Evolutionary conservation across 257 asterid genomes (phyloP).

Genomic region (Handroanthus guayacan): DNA sequence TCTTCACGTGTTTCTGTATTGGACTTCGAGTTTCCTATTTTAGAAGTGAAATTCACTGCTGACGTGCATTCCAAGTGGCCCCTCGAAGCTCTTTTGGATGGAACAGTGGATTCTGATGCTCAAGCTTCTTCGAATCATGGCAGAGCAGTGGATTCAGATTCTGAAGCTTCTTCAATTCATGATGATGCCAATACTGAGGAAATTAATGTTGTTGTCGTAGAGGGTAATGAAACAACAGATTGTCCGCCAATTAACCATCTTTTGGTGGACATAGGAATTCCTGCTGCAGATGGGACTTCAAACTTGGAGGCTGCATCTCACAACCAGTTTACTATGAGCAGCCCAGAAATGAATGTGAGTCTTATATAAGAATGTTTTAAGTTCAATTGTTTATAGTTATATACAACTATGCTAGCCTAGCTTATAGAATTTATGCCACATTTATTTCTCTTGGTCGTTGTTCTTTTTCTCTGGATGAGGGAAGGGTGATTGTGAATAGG

Average conservation of each 20-base stretch:
- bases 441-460: neutral
- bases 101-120: constrained; percentile 35
- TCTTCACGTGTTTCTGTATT: constrained; percentile 42
- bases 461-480: neutral
- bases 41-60: constrained; percentile 69
- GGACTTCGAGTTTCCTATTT: constrained; percentile 67
- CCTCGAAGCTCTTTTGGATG: constrained; percentile 71
- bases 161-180: constrained; percentile 34
- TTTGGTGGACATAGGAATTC: constrained; percentile 50
- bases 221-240: constrained; percentile 33
- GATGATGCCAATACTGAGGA: constrained; percentile 29
- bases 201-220: constrained; percentile 32
- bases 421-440: neutral
- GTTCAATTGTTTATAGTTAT: constrained; percentile 23
- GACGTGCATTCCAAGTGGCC: constrained; percentile 42
- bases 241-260: constrained; percentile 33
- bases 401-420: neutral
- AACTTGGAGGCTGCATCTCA: constrained; percentile 37
- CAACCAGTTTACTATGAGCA: constrained; percentile 36
- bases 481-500: too few relatives aligned
- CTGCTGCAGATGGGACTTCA: constrained; percentile 41
- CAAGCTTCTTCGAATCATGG: constrained; percentile 33
- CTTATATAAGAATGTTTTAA: constrained; percentile 46
- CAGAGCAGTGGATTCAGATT: constrained; percentile 33
- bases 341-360: constrained; percentile 46